Evolutionary conservation across 768 basidiomycete species (phyloP), one percentile per base, ranked within the genome.

Genomic region (Chalciporus sphaerocephalus): DNA sequence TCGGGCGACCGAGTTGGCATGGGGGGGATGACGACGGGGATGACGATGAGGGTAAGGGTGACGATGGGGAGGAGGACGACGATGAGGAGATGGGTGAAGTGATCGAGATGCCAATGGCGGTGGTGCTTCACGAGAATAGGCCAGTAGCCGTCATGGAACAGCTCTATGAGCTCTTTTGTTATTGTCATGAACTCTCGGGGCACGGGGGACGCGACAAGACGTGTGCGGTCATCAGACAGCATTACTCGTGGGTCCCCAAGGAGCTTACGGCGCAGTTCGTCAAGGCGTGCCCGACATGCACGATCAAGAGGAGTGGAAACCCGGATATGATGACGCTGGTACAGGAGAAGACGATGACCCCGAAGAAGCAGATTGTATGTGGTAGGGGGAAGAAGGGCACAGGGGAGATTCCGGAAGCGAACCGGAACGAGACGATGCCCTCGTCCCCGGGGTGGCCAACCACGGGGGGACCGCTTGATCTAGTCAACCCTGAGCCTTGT

Each of bases 191-290:
- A 12, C 72, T 74, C 38, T 69, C 75, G 41, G 70, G 75, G 9
- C 89, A 92, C 57, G 85, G 81, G 12, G 89, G 88, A 21, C 79
- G 88, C 17, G 90, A 92, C 65, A 86, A 80, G 70, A 92, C 90
- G 0, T 79, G 77, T 46, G 72, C 74, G 2, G 70, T 80, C 45
- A 75, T 91, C 30, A 73, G 84, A 38, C 69, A 78, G 48, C 76
- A 78, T 55, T 92, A 89, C 62, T 83, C 85, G 8, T 91, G 85
- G 82, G 78, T 92, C 21, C 89, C 90, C 13, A 92, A 91, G 66
- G 84, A 87, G 57, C 80, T 92, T 33, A 78, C 90, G 37, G 79
- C 85, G 15, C 78, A 77, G 47, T 92, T 89, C 58, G 81, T 91
- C 65, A 82, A 80, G 63, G 74, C 74, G 20, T 92, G 90, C 57